Evolutionary conservation across 2,329 filamentous ascomycete genomes (phyloP).

Genomic region (Fonsecaea monophora): DNA sequence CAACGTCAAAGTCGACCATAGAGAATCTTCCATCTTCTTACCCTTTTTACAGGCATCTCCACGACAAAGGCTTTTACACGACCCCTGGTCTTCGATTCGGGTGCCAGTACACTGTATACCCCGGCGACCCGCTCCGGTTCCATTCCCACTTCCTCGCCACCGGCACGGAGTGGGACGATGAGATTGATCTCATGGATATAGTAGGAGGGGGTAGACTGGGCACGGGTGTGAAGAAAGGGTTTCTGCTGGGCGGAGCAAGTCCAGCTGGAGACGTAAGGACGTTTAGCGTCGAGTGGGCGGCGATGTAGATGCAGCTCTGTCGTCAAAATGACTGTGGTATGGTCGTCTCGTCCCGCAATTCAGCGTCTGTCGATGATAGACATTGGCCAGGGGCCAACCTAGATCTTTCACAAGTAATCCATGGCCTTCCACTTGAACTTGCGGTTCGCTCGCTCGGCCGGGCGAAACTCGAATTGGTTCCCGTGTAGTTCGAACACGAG

Average conservation of each 20-base stretch:
- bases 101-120: constrained; percentile 92
- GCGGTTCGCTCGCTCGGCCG: constrained; percentile 83
- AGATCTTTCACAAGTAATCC: constrained; percentile 31
- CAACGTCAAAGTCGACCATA: constrained; percentile 37
- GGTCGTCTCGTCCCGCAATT: neutral
- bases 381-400: neutral
- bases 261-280: constrained; percentile 60
- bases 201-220: constrained; percentile 86
- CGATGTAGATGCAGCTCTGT: constrained; percentile 68
- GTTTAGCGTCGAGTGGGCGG: constrained; percentile 92
- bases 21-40: constrained; percentile 62
- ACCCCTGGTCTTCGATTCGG: constrained; percentile 94
- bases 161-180: constrained; percentile 85
- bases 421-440: constrained; percentile 80
- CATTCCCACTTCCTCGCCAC: constrained; percentile 92
- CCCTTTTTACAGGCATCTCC: constrained; percentile 80
- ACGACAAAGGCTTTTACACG: constrained; percentile 80
- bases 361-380: neutral
- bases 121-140: constrained; percentile 90
- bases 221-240: constrained; percentile 95
- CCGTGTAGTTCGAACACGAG: constrained; percentile 86
- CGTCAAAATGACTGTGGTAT: neutral
- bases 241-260: constrained; percentile 74
- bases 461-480: constrained; percentile 81
- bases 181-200: constrained; percentile 82